Conservation (phyloP, 495 filamentous ascomycete species). For the Articulospora tetracladia region DNA sequence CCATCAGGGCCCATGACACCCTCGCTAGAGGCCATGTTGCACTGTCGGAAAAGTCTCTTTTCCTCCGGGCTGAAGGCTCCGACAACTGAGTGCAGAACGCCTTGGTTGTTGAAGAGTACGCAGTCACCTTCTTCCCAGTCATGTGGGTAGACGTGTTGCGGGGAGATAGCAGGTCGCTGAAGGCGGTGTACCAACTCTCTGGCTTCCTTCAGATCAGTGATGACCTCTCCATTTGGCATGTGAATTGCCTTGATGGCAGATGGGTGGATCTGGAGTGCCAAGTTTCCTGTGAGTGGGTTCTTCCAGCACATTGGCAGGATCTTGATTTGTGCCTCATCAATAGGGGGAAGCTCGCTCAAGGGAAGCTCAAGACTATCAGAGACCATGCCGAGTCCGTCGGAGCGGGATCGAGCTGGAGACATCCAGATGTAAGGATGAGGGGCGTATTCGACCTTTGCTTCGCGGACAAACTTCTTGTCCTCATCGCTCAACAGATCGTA, state of each 20-base stretch:
- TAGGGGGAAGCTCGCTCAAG: slow-evolving; percentile 51
- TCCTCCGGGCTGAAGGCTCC: slow-evolving; percentile 69
- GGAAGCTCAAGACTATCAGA: slow-evolving; percentile 58
- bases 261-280: slow-evolving; percentile 69
- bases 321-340: slow-evolving; percentile 63
- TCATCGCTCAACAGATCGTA: slow-evolving; percentile 55
- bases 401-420: slow-evolving; percentile 56
- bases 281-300: slow-evolving; percentile 61
- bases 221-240: slow-evolving; percentile 54
- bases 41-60: slow-evolving; percentile 69
- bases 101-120: slow-evolving; percentile 71
- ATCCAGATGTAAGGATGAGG: slow-evolving; percentile 80
- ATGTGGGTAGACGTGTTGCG: slow-evolving; percentile 63
- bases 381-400: slow-evolving; percentile 62
- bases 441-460: slow-evolving; percentile 66
- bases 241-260: slow-evolving; percentile 63
- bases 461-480: slow-evolving; percentile 61
- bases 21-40: slow-evolving; percentile 63
- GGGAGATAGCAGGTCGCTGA: slow-evolving; percentile 68
- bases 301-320: slow-evolving; percentile 68
- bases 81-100: slow-evolving; percentile 67
- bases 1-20: slow-evolving; percentile 43
- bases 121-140: slow-evolving; percentile 73
- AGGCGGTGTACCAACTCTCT: slow-evolving; percentile 62
- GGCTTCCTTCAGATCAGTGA: slow-evolving; percentile 62